Percentiles rank a stretch among this genome's conserved stretches.
Conservation (phyloP, 306 rosid genomes). For the Luffa acutangula region DNA sequence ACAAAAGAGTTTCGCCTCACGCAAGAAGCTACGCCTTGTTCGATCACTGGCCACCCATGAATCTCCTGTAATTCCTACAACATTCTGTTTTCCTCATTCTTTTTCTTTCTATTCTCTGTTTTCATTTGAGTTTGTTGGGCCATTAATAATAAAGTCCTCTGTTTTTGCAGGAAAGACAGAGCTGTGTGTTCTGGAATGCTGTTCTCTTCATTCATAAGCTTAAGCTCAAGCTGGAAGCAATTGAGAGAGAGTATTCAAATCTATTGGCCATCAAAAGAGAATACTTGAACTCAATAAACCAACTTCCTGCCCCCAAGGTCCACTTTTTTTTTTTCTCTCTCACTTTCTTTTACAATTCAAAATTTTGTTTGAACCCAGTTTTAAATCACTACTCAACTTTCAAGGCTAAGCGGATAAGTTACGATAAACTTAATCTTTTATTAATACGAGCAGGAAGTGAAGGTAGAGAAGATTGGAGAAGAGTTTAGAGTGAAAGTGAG, state of each 20-base stretch:
- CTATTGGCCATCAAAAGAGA: conserved; percentile 19
- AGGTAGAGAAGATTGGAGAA: conserved; percentile 48
- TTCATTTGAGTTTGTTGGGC: not conserved
- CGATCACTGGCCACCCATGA: conserved; percentile 32
- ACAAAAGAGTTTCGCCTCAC: conserved; percentile 40
- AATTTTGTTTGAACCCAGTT: no score
- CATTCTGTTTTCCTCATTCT: not conserved
- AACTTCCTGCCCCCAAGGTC: conserved; percentile 13
- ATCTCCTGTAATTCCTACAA: conserved; percentile 23
- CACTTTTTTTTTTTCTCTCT: not conserved
- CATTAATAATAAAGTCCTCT: not conserved
- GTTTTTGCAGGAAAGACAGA: conserved; percentile 16
- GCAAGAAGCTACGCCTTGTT: conserved; percentile 51
- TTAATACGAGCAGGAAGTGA: conserved; percentile 39
- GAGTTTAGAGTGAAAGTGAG: conserved; percentile 45
- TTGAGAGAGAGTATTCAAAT: conserved; percentile 21
- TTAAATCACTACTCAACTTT: no score
- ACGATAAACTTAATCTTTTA: not conserved
- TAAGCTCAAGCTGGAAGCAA: conserved; percentile 28
- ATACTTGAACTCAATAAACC: conserved; percentile 6
- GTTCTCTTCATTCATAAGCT: conserved; percentile 15
- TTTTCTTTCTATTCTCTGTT: not conserved
- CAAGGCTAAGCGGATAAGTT: no score
- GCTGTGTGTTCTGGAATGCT: conserved; percentile 8
- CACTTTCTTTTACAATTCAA: not conserved